Evolutionary conservation across 2,329 filamentous ascomycete genomes (phyloP).

Genomic region (Fusarium sp.): DNA sequence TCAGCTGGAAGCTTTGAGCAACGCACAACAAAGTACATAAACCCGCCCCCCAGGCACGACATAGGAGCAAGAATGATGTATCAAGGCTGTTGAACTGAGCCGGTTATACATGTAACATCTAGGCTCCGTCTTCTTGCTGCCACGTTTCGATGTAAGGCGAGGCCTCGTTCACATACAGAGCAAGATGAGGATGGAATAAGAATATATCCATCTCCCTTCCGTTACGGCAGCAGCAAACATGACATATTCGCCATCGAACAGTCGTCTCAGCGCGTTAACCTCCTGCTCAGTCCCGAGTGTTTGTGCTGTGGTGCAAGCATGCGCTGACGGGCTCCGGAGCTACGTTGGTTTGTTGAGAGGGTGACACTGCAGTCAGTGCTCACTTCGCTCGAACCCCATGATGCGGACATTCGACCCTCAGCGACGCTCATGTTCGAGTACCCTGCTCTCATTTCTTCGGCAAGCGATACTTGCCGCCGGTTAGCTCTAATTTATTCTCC

Average conservation of each 20-base stretch:
- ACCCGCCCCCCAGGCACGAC: slow-evolving; percentile 13
- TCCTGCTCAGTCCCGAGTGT: slow-evolving; percentile 5
- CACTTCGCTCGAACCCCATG: slow-evolving; percentile 9
- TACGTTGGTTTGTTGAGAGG: slow-evolving; percentile 4
- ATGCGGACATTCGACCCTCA: background rate
- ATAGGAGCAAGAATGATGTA: slow-evolving; percentile 17
- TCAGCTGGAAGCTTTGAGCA: slow-evolving; percentile 19
- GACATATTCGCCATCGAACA: background rate
- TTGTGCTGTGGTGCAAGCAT: slow-evolving; percentile 9
- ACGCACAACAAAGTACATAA: slow-evolving; percentile 28
- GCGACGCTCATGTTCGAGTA: background rate
- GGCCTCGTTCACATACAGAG: background rate
- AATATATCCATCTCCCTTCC: background rate
- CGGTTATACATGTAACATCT: background rate
- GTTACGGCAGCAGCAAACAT: background rate
- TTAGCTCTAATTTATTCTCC: slow-evolving; percentile 73
- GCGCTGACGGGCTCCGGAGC: slow-evolving; percentile 7
- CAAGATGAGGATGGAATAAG: background rate
- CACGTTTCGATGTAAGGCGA: background rate
- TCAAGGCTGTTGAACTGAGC: background rate
- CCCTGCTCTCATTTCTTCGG: slow-evolving; percentile 58
- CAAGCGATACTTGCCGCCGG: slow-evolving; percentile 74
- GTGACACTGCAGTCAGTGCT: slow-evolving; percentile 27
- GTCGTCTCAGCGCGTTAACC: background rate
- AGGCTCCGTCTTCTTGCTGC: background rate